Base-by-base conservation (phyloP, 1,284 basidiomycete genomes). In the Leccinum fuscescens region DNA sequence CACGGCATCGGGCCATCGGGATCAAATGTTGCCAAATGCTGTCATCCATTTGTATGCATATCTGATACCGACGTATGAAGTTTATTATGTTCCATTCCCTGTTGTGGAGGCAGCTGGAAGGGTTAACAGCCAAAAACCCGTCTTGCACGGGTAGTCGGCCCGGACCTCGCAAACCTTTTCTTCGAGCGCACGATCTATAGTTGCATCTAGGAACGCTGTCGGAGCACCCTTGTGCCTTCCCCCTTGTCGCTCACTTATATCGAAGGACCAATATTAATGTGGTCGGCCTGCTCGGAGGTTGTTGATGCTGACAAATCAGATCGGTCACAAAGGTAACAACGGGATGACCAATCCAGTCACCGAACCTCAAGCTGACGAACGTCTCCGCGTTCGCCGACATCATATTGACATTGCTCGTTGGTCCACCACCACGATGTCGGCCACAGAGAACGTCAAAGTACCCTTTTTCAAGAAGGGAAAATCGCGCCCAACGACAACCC, bases 391-490 rank as follows among this genome's bases (percentile, higher is more conserved):
- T 31, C 31, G 31, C 31, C 31, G 31, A 31, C 31, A 12, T 44
- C 44, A 12, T n/a, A 12, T 15, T 11, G 24, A 9, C 8, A 5
- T 4, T 35, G 6, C 7, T 27, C 7, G 49, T 27, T 51, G 24
- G 49, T 50, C 22, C 6, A 7, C 8, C 48, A 64, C 58, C 65
- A 77, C 75, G 67, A 79, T 83, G 71, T 72, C 77, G 12, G 77
- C 80, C 29, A 65, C 74, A 27, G 75, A 77, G 61, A 68, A 76
- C 60, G 67, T 82, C 7, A 83, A 80, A 53, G 87, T 94, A 0
- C 89, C 93, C 9, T 90, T 94, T 75, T 93, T 96, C 80, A 95
- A 90, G 76, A 95, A 93, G 76, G 86, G 88, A 42, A 90, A 88
- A 67, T 80, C 85, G 6, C 80, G 91, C 3, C 90, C 92, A 14